Conservation (phyloP, 805 yeast species). For the Kuraishia capsulata region DNA sequence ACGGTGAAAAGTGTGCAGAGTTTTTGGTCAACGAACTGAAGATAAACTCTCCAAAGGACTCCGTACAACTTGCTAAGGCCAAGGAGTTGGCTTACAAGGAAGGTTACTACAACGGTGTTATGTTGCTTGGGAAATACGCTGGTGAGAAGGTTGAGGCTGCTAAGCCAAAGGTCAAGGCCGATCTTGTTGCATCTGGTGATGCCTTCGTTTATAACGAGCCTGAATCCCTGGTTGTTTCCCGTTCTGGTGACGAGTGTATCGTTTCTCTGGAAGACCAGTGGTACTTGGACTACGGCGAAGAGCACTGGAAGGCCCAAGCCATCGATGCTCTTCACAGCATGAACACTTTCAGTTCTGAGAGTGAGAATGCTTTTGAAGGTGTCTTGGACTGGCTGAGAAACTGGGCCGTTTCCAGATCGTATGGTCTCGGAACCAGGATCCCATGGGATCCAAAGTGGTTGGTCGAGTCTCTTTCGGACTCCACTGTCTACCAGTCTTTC, state of each 20-base stretch:
- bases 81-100: constrained; percentile 94
- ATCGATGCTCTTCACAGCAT: constrained; percentile 66
- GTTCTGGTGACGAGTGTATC: constrained; percentile 95
- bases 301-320: constrained; percentile 74
- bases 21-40: constrained; percentile 75
- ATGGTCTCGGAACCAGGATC: constrained; percentile 87
- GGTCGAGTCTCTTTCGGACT: constrained; percentile 92
- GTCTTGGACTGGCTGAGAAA: constrained; percentile 93
- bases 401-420: constrained; percentile 97
- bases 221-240: constrained; percentile 78
- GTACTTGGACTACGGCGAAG: constrained; percentile 97
- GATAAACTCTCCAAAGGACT: constrained; percentile 91
- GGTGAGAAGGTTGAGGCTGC: constrained; percentile 91
- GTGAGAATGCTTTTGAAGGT: constrained; percentile 86
- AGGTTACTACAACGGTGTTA: constrained; percentile 85
- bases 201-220: constrained; percentile 95
- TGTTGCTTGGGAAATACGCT: constrained; percentile 71
- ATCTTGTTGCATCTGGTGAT: constrained; percentile 63
- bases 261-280: constrained; percentile 98
- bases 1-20: constrained; percentile 86
- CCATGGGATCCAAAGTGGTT: constrained; percentile 96
- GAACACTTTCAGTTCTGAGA: constrained; percentile 77
- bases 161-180: constrained; percentile 78
- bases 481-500: constrained; percentile 92
- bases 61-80: constrained; percentile 79